These are phyloP conservation scores for Parathielavia hyrcaniae DNA, from an alignment of 495 filamentous ascomycete genomes.

Conservation along the genomic window DNA sequence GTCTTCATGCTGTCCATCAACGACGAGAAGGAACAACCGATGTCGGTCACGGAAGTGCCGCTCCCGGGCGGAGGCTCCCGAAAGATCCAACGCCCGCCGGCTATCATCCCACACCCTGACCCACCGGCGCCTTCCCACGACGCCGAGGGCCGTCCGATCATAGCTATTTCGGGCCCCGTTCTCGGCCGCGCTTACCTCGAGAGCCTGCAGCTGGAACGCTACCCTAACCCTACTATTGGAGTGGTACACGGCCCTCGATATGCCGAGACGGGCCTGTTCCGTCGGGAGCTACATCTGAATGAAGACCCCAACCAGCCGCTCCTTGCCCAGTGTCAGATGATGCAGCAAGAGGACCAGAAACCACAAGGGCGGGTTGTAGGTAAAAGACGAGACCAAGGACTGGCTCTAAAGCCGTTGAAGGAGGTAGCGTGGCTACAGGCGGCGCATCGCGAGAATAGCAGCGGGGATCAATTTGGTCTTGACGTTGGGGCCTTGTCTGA, in stretches of 20 bases:
- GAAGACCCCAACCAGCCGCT: conserved; percentile 33
- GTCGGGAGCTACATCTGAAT: conserved; percentile 37
- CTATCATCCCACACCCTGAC: conserved; percentile 42
- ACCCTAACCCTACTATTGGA: conserved; percentile 37
- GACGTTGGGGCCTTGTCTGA: conserved; percentile 19
- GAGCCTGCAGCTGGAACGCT: conserved; percentile 26
- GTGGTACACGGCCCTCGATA: conserved; percentile 45
- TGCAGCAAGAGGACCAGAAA: conserved; percentile 26
- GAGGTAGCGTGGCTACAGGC: background rate
- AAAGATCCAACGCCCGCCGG: conserved; percentile 35
- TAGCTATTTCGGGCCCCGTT: conserved; percentile 19
- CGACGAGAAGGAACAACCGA: conserved; percentile 27
- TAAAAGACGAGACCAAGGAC: conserved; percentile 6
- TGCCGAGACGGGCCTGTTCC: conserved; percentile 32
- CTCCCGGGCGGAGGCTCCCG: conserved; percentile 15
- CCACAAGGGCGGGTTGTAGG: background rate
- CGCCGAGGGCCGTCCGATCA: conserved; percentile 13
- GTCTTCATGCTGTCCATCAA: conserved; percentile 60
- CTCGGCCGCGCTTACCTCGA: conserved; percentile 29
- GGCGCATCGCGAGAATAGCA: conserved; percentile 23
- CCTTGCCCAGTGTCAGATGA: conserved; percentile 23
- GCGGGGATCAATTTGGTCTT: conserved; percentile 19
- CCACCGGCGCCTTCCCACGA: conserved; percentile 32
- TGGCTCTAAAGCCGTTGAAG: conserved; percentile 9
- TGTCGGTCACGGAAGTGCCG: conserved; percentile 21